Percentiles rank a stretch among this genome's conserved stretches.
phyloP scores from a whole-genome alignment of 306 rosid species.

The Arachis stenosperma region DNA sequence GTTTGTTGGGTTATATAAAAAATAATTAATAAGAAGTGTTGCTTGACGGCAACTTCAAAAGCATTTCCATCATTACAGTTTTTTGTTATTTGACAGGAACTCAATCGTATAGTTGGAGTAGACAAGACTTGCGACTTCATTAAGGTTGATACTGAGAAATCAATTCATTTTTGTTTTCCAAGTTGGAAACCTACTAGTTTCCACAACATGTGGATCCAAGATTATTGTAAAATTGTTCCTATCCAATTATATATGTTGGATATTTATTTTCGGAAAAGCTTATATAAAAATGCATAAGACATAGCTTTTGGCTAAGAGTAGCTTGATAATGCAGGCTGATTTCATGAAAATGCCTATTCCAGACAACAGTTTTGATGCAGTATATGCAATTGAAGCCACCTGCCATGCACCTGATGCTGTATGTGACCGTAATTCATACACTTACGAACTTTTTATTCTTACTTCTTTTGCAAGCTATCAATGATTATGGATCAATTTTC shows the following conservation, averaged over 20 bases:
- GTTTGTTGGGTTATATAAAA: too few relatives aligned
- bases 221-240: neutral
- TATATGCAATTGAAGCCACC: conserved; percentile 98
- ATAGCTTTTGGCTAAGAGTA: conserved; percentile 10
- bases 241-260: neutral
- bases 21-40: too few relatives aligned
- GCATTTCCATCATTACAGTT: conserved; percentile 18
- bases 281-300: neutral
- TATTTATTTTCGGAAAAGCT: conserved; percentile 4
- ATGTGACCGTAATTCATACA: conserved; percentile 33
- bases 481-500: conserved; percentile 12
- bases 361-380: conserved; percentile 84
- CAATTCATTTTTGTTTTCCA: neutral
- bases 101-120: conserved; percentile 58
- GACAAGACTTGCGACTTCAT: conserved; percentile 67
- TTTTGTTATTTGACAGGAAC: conserved; percentile 50
- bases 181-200: neutral
- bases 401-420: conserved; percentile 99
- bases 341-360: conserved; percentile 94
- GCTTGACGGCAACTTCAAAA: neutral
- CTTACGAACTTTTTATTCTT: conserved; percentile 1
- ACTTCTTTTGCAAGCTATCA: neutral
- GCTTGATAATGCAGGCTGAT: conserved; percentile 73
- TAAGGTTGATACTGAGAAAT: conserved; percentile 55
- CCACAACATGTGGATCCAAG: conserved; percentile 4